phyloP scores from a whole-genome alignment of 352 stramenopile species.

The Pythium chondricola region DNA sequence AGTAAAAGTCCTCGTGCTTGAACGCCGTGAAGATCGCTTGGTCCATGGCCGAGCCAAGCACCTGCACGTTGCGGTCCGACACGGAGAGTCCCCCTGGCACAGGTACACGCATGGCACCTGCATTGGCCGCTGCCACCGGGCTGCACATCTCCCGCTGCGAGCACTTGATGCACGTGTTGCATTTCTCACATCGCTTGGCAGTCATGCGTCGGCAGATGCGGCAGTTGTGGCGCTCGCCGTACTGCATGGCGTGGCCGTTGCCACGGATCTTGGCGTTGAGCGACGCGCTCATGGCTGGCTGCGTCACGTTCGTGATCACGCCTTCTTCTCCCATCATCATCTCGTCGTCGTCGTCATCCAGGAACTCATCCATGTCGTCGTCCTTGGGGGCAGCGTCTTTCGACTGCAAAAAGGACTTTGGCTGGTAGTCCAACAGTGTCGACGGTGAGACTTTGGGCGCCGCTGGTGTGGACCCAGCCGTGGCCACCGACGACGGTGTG shows the following conservation, averaged over 20 bases:
- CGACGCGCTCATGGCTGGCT: constrained; percentile 56
- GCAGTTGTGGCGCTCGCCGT: constrained; percentile 56
- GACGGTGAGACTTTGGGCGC: constrained; percentile 19
- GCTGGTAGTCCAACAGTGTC: constrained; percentile 65
- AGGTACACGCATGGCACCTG: too few species aligned
- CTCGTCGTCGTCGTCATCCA: constrained; percentile 67
- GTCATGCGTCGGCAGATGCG: constrained; percentile 67
- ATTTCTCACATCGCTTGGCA: constrained; percentile 65
- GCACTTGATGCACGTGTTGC: constrained; percentile 67
- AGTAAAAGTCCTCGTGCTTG: constrained; percentile 69
- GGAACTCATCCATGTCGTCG: constrained; percentile 52
- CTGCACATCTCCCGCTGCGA: constrained; percentile 62
- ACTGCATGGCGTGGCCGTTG: constrained; percentile 70
- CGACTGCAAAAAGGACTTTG: constrained; percentile 63
- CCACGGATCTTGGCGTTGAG: constrained; percentile 66
- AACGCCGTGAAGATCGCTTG: constrained; percentile 78
- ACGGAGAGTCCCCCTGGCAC: constrained; percentile 52
- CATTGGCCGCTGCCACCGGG: not conserved
- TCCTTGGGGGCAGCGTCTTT: constrained; percentile 31
- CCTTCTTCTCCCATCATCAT: constrained; percentile 39
- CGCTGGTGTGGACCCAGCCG: not conserved
- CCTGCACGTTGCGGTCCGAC: constrained; percentile 65
- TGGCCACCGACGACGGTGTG: not conserved
- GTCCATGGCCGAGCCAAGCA: constrained; percentile 81
- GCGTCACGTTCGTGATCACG: constrained; percentile 75